Evolutionary conservation across 2,329 filamentous ascomycete genomes (phyloP).

Genomic region (Thermomyces lanuginosus): DNA sequence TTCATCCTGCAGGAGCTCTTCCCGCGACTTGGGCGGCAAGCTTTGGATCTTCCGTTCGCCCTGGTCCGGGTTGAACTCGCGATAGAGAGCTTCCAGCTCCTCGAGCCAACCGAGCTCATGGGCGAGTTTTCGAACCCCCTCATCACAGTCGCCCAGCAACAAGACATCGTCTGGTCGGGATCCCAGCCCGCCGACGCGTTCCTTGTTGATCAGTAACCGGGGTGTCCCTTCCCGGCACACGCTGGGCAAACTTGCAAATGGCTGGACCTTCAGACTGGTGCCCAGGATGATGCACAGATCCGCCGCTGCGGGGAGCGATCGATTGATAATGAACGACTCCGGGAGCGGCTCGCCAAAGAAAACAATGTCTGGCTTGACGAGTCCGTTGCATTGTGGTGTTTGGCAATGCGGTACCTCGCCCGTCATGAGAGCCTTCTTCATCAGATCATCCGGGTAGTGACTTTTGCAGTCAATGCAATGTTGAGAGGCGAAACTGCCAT

Average conservation of each 20-base stretch:
- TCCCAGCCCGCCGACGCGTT: conserved; percentile 66
- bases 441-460: conserved; percentile 54
- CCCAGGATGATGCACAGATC: conserved; percentile 77
- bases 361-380: conserved; percentile 88
- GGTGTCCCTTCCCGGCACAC: conserved; percentile 48
- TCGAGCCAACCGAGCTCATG: conserved; percentile 68
- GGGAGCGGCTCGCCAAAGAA: conserved; percentile 76
- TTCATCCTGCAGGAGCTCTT: conserved; percentile 42
- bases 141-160: conserved; percentile 66
- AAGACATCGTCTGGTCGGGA: conserved; percentile 68
- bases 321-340: conserved; percentile 44
- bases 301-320: conserved; percentile 40
- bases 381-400: conserved; percentile 46
- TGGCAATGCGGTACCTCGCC: conserved; percentile 56
- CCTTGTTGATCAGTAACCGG: conserved; percentile 72
- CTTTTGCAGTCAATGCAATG: conserved; percentile 76
- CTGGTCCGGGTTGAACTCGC: conserved; percentile 45
- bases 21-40: conserved; percentile 29
- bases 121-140: conserved; percentile 62
- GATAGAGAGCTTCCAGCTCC: conserved; percentile 66
- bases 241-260: conserved; percentile 67
- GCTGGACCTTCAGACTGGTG: conserved; percentile 73
- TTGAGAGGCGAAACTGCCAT: conserved; percentile 86
- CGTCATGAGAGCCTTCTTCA: conserved; percentile 51
- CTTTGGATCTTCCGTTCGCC: conserved; percentile 32